Base-by-base conservation (phyloP, 352 stramenopile genomes). In the Phytophthora macrochlamydospora region DNA sequence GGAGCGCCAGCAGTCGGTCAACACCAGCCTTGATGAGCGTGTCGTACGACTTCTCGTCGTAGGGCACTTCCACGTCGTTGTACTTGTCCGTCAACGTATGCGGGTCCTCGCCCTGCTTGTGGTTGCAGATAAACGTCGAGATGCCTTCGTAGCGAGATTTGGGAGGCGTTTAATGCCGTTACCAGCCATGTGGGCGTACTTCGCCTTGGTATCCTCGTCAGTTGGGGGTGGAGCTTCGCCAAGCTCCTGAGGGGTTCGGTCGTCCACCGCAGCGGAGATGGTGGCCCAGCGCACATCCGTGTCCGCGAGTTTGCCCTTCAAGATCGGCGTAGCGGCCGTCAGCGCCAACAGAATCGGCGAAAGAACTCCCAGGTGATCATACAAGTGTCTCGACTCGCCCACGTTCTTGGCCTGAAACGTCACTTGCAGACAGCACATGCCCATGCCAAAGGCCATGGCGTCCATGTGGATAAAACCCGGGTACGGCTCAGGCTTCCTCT, bases 361-460 rank as follows among this genome's bases (percentile, higher is more conserved):
- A 46, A 99, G 91, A 31, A 99, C 97, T 31, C 95, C 97, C 42
- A 99, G 75, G 73, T 99, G 97, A 80, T 99, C 98, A 85, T 99
- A 99, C 75, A 99, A 85, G 72, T 99, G 98, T 38, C 98, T 90
- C 66, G 94, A 99, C 69, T 99, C 98, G 61, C 97, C 93, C 42
- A 99, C 88, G 85, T 99, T 98, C 72, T 98, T 98, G 45, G 96
- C 97, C 79, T 95, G 87, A 69, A 99, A 99, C 49, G 97, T 99
- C 61, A 99, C 97, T 76, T 99, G 98, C 35, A 99, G 82, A 70
- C 98, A 99, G 83, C 98, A 99, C 83, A 98, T 99, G 44, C 98
- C 98, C 98, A 99, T 99, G n/a, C 98, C 98, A 80, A 99, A 99
- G 12, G 96, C 98, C 98, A 99, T 99, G 51, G 94, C 96, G 81